Conservation (phyloP, 768 basidiomycete species). For the Lyophyllum decastes region DNA sequence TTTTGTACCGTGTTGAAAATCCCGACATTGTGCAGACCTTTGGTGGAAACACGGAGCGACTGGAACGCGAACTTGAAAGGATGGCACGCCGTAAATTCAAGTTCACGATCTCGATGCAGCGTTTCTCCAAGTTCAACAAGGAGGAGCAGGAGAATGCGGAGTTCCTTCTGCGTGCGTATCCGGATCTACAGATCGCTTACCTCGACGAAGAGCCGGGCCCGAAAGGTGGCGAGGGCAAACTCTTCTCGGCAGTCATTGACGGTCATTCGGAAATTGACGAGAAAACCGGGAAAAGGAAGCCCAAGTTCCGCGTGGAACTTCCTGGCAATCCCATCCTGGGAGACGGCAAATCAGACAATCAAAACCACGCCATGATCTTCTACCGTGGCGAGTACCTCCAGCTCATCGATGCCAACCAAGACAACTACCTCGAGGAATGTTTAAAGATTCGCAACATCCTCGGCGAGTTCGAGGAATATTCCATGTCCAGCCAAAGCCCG, state of each 20-base stretch:
- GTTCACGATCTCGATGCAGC: constrained; percentile 97
- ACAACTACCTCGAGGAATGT: constrained; percentile 99
- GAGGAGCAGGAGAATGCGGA: constrained; percentile 99
- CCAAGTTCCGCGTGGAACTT: constrained; percentile 96
- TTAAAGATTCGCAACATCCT: constrained; percentile 97
- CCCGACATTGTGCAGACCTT: constrained; percentile 96
- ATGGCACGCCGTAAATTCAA: constrained; percentile 99
- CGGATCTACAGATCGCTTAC: constrained; percentile 97
- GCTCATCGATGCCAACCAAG: constrained; percentile 99
- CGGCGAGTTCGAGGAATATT: constrained; percentile 96
- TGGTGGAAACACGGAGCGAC: constrained; percentile 93
- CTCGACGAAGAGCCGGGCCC: constrained; percentile 93
- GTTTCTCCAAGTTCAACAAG: constrained; percentile 98
- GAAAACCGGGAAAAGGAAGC: constrained; percentile 83
- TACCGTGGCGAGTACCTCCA: constrained; percentile 99
- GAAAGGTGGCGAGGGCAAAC: constrained; percentile 82
- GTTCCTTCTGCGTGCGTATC: constrained; percentile 96
- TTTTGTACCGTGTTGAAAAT: constrained; percentile 98
- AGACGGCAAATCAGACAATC: constrained; percentile 99
- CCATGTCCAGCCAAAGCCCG: constrained; percentile 87
- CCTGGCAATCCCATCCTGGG: constrained; percentile 99
- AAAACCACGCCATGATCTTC: constrained; percentile 99
- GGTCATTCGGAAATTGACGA: constrained; percentile 96
- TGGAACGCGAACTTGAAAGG: constrained; percentile 94
- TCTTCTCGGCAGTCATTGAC: constrained; percentile 94